These are phyloP conservation scores for Lipomyces spencermartinsiae DNA, from an alignment of 805 yeast genomes.

Conservation along the genomic window DNA sequence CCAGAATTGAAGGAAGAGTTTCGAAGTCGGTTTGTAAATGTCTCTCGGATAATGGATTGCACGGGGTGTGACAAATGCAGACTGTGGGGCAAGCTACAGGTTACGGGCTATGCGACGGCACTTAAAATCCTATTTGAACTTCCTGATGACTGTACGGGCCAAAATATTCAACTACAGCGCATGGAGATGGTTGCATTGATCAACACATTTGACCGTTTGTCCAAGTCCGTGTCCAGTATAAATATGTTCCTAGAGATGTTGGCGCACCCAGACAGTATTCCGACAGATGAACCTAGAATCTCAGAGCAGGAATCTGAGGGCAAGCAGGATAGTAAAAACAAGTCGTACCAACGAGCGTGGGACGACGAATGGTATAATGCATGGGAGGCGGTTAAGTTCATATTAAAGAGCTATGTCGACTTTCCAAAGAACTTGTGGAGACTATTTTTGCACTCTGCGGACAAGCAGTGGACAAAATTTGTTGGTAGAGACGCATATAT, in stretches of 20 bases:
- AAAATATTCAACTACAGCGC: slow-evolving; percentile 66
- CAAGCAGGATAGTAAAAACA: slow-evolving; percentile 20
- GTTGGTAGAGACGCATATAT: slow-evolving; percentile 58
- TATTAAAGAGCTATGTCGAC: slow-evolving; percentile 66
- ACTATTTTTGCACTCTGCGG: slow-evolving; percentile 55
- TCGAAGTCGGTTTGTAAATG: slow-evolving; percentile 82
- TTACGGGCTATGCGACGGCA: slow-evolving; percentile 97
- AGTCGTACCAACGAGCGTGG: slow-evolving; percentile 44
- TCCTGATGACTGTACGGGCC: slow-evolving; percentile 54
- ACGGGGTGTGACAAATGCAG: slow-evolving; percentile 98
- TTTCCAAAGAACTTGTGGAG: slow-evolving; percentile 71
- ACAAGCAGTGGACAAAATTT: slow-evolving; percentile 73
- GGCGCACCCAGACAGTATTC: slow-evolving; percentile 9
- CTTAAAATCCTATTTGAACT: slow-evolving; percentile 86
- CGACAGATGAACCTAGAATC: not conserved
- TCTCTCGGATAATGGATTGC: slow-evolving; percentile 94
- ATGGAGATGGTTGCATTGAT: slow-evolving; percentile 88
- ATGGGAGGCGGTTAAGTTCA: slow-evolving; percentile 65
- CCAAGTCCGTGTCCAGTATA: slow-evolving; percentile 80
- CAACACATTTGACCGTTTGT: slow-evolving; percentile 90
- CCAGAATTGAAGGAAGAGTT: slow-evolving; percentile 78
- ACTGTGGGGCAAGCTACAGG: slow-evolving; percentile 97
- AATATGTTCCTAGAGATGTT: slow-evolving; percentile 58
- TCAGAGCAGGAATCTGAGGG: slow-evolving; percentile 15
- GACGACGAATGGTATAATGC: slow-evolving; percentile 59